Percentiles rank a stretch among this genome's conserved stretches.
Conservation (phyloP, 371 early-diverging fungal species). For the Rhizopus arrhizus region DNA sequence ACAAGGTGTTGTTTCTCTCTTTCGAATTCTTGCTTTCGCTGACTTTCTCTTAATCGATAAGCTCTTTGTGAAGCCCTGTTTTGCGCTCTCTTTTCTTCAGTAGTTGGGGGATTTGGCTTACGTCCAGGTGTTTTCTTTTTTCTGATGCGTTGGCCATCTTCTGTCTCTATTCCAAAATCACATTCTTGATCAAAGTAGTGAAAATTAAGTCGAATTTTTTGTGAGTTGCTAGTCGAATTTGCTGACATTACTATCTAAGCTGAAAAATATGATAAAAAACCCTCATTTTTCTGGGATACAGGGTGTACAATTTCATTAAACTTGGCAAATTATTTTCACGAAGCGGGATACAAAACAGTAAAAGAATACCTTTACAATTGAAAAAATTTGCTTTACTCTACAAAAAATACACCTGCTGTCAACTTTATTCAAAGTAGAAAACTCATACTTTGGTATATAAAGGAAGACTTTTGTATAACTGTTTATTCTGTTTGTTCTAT, state of each 20-base stretch:
- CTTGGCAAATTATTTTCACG: too few relatives aligned
- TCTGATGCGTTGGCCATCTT: constrained; percentile 24
- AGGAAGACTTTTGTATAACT: too few relatives aligned
- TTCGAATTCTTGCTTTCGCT: constrained; percentile 32
- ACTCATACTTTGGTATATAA: too few relatives aligned
- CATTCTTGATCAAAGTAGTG: constrained; percentile 31
- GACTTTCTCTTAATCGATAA: constrained; percentile 30
- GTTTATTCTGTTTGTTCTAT: too few relatives aligned
- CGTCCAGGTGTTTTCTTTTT: constrained; percentile 33
- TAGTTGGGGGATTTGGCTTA: constrained; percentile 32
- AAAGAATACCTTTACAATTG: too few relatives aligned
- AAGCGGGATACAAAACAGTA: too few relatives aligned
- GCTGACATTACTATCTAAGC: background rate
- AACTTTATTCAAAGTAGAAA: too few relatives aligned
- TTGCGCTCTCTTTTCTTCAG: constrained; percentile 29
- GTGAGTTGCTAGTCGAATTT: background rate
- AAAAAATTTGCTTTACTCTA: too few relatives aligned
- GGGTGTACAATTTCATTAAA: too few relatives aligned
- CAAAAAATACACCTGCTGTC: too few relatives aligned
- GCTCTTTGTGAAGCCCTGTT: constrained; percentile 32
- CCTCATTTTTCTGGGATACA: too few relatives aligned
- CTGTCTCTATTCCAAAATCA: constrained; percentile 32
- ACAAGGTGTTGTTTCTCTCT: constrained; percentile 16
- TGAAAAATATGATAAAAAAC: too few relatives aligned
- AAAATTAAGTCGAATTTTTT: constrained; percentile 8